A percentile compares a stretch with the other conserved stretches of the same genome.
Evolutionary conservation across 2,329 filamentous ascomycete species (phyloP).

Genomic region (Cladosporium sp.): DNA sequence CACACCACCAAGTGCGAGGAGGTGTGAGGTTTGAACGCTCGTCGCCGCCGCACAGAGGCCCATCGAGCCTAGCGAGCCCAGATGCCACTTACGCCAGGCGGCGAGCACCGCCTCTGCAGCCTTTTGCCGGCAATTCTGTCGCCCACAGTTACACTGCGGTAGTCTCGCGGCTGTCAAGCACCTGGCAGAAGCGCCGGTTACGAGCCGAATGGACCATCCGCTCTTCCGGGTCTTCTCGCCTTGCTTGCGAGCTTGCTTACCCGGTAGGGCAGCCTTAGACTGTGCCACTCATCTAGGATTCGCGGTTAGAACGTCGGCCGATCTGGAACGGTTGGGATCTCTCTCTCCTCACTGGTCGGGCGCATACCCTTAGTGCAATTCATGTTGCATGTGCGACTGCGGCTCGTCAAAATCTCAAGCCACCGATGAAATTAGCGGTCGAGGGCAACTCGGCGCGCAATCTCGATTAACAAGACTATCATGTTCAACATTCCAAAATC

Average conservation of each 20-base stretch:
- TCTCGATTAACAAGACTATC: too few species aligned
- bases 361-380: not conserved
- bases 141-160: not conserved
- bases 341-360: slow-evolving; percentile 9
- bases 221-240: slow-evolving; percentile 9
- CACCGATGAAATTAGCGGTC: too few species aligned
- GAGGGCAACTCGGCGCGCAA: too few species aligned
- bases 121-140: slow-evolving; percentile 7
- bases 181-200: slow-evolving; percentile 9
- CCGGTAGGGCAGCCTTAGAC: slow-evolving; percentile 8
- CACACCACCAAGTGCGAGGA: too few species aligned
- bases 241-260: slow-evolving; percentile 10
- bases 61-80: not conserved
- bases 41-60: too few species aligned
- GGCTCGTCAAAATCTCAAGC: not conserved
- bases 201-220: slow-evolving; percentile 7
- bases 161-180: slow-evolving; percentile 5
- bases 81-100: not conserved
- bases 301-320: slow-evolving; percentile 1
- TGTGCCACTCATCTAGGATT: slow-evolving; percentile 9
- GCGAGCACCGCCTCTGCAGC: not conserved
- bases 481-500: too few species aligned
- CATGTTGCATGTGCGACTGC: not conserved
- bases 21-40: too few species aligned
- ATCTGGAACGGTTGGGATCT: slow-evolving; percentile 12